Base-by-base conservation (phyloP, 228 moss, liverwort and hornwort genomes). In the Sphagnum fallax region DNA sequence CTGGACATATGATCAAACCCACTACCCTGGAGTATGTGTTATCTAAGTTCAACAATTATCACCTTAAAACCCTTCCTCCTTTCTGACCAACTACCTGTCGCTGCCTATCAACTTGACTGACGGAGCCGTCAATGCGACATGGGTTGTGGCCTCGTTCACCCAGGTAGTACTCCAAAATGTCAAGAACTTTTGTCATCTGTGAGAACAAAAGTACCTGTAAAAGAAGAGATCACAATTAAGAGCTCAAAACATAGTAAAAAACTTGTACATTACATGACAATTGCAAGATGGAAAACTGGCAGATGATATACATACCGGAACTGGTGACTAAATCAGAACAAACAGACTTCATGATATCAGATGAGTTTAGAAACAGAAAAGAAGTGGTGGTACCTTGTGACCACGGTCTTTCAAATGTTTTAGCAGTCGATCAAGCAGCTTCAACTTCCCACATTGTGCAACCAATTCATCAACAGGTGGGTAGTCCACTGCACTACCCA, bases 161-260 rank as follows among this genome's bases (percentile, higher is more conserved):
- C 74, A 96, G 70, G 66, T 88, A 96, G 64, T 91, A 92, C 69
- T 96, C 86, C 71, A 96, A 76, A 53, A 96, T 75, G 69, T 96
- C 88, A 50, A 96, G 83, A 73, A 96, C 65, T 68, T 80, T 91
- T 4, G 93, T 92, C 96, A 96, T 96, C 79, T 92, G 92, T 65
- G 96, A 96, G 75, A 96, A 96, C 68, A 96, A 75, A 51, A 96
- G 76, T 55, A 92, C 92, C 92, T 92, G 75, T 70, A 47, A 51
- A 32, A 5, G 7, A 6, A 18, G 14, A 16, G 10, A 16, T 18
- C 48, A 65, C 47, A 14, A 65, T 32, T 48, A 62, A 47, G 16
- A 12, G 62, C 5, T 62, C 32, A 32, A 32, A 32, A 32, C 32
- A 32, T 32, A 32, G 32, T 32, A 32, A 32, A 32, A 32, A 32